Conservation (phyloP, 139 green algal species). For the Tetratostichococcus sp. region DNA sequence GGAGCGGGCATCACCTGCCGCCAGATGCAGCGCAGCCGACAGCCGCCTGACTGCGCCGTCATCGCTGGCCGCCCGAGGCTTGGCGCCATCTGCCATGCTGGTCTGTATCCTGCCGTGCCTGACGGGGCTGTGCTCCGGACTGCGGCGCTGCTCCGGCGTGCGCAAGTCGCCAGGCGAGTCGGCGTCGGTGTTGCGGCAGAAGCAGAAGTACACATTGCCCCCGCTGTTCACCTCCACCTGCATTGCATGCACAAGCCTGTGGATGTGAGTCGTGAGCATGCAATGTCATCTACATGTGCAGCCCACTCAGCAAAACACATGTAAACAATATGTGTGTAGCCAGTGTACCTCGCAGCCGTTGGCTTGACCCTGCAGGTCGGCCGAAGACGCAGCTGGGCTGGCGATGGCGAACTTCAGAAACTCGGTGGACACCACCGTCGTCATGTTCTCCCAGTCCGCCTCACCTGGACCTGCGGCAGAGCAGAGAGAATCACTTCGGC, state of each 20-base stretch:
- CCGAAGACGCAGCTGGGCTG: not conserved
- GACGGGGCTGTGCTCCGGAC: no score
- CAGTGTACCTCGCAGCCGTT: conserved; percentile 18
- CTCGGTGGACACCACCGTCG: conserved; percentile 38
- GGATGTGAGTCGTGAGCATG: no score
- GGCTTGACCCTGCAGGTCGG: not conserved
- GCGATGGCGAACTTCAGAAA: conserved; percentile 40
- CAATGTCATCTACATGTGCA: no score
- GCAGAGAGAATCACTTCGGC: no score
- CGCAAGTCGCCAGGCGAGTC: no score
- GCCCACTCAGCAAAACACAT: no score
- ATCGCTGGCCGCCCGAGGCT: conserved; percentile 11
- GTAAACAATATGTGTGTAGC: not conserved
- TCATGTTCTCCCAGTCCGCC: conserved; percentile 50
- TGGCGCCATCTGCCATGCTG: no score
- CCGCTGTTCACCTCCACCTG: conserved; percentile 71
- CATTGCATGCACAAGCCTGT: no score
- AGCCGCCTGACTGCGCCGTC: not conserved
- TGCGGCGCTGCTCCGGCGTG: no score
- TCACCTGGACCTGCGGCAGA: conserved; percentile 34
- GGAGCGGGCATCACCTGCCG: not conserved
- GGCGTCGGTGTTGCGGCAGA: conserved; percentile 38
- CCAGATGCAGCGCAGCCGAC: not conserved
- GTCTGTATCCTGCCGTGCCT: no score
- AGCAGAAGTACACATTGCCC: conserved; percentile 73